Evolutionary conservation across 2,329 filamentous ascomycete species (phyloP).

Genomic region (Hypoxylon sp.): DNA sequence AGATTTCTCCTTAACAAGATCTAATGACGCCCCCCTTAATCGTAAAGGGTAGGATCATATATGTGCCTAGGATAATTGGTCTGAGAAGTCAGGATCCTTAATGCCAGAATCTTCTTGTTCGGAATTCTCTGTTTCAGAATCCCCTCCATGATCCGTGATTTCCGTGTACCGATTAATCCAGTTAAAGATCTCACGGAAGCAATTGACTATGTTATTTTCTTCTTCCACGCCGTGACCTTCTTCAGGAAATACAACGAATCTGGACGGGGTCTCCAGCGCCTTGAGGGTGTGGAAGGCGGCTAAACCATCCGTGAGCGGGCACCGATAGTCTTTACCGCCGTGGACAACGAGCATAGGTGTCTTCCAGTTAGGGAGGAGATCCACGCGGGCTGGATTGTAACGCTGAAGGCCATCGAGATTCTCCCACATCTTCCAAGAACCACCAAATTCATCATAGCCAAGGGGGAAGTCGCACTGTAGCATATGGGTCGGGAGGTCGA

Average conservation of each 20-base stretch:
- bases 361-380: conserved; percentile 67
- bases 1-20: background rate
- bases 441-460: conserved; percentile 57
- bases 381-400: conserved; percentile 63
- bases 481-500: conserved; percentile 51
- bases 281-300: conserved; percentile 45
- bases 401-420: conserved; percentile 61
- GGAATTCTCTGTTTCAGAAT: background rate
- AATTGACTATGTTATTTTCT: conserved; percentile 43
- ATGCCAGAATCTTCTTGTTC: background rate
- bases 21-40: too few species aligned
- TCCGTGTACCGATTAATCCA: conserved; percentile 45
- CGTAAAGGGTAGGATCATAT: too few species aligned
- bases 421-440: conserved; percentile 59
- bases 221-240: conserved; percentile 39
- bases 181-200: conserved; percentile 41
- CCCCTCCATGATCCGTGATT: conserved; percentile 2
- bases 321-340: conserved; percentile 76
- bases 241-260: conserved; percentile 44
- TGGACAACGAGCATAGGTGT: conserved; percentile 80
- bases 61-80: too few species aligned
- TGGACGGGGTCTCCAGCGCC: conserved; percentile 38
- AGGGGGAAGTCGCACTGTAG: conserved; percentile 47
- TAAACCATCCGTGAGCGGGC: conserved; percentile 56
- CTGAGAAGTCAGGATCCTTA: too few species aligned